Evolutionary conservation across 805 yeast species (phyloP), one percentile per base, ranked within the genome.

Genomic region (Kockiozyma suomiensis): DNA sequence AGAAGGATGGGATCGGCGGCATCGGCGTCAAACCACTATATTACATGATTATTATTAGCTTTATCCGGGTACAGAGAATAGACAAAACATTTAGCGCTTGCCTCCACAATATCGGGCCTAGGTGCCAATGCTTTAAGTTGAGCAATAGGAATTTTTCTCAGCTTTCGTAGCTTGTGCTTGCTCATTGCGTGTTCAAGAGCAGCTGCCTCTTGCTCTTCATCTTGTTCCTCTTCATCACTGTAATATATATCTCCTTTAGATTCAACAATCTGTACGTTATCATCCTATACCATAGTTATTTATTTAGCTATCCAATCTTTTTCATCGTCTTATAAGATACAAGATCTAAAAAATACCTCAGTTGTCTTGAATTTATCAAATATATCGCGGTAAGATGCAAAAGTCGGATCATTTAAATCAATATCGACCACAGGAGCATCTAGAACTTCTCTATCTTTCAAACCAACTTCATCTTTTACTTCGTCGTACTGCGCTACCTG

Each of bases 1-100:
- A 84, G 77, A 21, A 91, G 70, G 50, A 76, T 74, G 1, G 99
- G 97, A 67, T 90, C 93, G 0, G 79, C 79, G 0, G 97, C 87
- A 75, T 92, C 94, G 1, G 85, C 86, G 72, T 94, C 98, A 67
- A 77, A 83, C 96, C 96, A 87, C 65, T 59, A 38, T 6, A 42
- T 23, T 23, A 25, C n/a, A n/a, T n/a, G n/a, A n/a, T n/a, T n/a
- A n/a, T n/a, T n/a, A n/a, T n/a, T n/a, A n/a, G n/a, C n/a, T n/a
- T n/a, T n/a, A n/a, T n/a, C n/a, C n/a, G n/a, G n/a, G n/a, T n/a
- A n/a, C n/a, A n/a, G n/a, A n/a, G 15, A 15, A 26, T 21, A 17
- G 6, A 33, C 33, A 23, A 30, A 6, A 42, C 50, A 8, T 33
- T n/a, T n/a, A n/a, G n/a, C n/a, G n/a, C 33, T 30, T 30, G 47